Conservation (phyloP, 129 eudicot species). For the Helichrysum umbraculigerum region DNA sequence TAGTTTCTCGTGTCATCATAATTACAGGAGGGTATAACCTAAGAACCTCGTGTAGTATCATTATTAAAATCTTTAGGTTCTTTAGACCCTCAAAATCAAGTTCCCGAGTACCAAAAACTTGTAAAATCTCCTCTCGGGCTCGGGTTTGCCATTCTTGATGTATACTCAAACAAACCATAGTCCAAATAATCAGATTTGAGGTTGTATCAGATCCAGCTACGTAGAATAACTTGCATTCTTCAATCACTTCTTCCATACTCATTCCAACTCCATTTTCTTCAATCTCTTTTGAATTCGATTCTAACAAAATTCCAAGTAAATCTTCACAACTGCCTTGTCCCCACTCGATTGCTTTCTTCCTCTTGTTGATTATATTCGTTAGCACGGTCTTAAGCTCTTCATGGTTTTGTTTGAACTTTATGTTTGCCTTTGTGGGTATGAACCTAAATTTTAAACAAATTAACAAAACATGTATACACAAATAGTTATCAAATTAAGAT, state of each 20-base stretch:
- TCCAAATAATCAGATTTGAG: conserved; percentile 48
- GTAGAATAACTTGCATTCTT: conserved; percentile 51
- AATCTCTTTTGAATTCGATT: conserved; percentile 34
- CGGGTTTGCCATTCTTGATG: conserved; percentile 58
- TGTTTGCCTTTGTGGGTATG: conserved; percentile 48
- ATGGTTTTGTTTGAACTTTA: conserved; percentile 29
- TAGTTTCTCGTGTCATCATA: conserved; percentile 30
- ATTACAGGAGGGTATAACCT: conserved; percentile 56
- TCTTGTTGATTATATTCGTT: conserved; percentile 38
- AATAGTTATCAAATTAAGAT: neutral
- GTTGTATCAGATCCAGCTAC: conserved; percentile 46
- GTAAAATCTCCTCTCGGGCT: conserved; percentile 51
- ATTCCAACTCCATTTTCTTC: conserved; percentile 33
- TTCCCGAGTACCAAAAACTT: conserved; percentile 36
- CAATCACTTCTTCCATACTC: conserved; percentile 45
- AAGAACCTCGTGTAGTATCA: conserved; percentile 58
- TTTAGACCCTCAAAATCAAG: conserved; percentile 43
- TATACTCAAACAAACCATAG: conserved; percentile 52
- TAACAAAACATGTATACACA: neutral
- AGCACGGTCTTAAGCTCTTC: conserved; percentile 34
- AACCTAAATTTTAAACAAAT: conserved; percentile 26
- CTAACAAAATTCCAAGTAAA: conserved; percentile 44
- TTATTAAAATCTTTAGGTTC: conserved; percentile 44
- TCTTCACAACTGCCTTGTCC: conserved; percentile 44
- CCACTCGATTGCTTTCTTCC: conserved; percentile 37